Conservation (phyloP, 2,329 filamentous ascomycete genomes). For the Fusarium sp. region DNA sequence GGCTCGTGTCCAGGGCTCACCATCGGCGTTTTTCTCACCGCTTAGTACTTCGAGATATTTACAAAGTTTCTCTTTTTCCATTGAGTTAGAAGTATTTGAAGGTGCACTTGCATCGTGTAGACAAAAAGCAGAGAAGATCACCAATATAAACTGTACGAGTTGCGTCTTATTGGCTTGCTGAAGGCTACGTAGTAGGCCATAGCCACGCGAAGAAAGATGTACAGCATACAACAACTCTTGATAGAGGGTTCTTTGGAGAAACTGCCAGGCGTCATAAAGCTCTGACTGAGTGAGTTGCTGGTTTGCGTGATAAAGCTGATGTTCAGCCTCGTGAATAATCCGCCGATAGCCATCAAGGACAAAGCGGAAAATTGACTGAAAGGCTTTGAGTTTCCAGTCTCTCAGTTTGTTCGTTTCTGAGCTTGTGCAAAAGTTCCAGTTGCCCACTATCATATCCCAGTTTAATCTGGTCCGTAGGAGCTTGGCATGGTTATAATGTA, state of each 20-base stretch:
- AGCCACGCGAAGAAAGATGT: conserved; percentile 15
- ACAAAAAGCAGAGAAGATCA: conserved; percentile 3
- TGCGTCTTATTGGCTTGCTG: conserved; percentile 2
- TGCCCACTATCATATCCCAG: neutral
- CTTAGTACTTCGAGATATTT: conserved; percentile 2
- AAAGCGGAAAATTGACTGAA: conserved; percentile 12
- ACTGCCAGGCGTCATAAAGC: neutral
- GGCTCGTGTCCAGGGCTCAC: conserved; percentile 10
- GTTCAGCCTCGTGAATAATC: conserved; percentile 14
- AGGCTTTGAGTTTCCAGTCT: conserved; percentile 14
- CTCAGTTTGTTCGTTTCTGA: neutral
- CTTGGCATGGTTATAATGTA: conserved; percentile 6
- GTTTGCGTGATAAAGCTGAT: conserved; percentile 4
- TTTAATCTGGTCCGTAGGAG: conserved; percentile 2
- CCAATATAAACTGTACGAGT: conserved; percentile 9
- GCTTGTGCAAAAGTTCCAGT: conserved; percentile 4
- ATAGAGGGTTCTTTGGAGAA: conserved; percentile 4
- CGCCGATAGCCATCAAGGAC: conserved; percentile 17
- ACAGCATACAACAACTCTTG: conserved; percentile 12
- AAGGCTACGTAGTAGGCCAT: conserved; percentile 11
- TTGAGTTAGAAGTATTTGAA: neutral
- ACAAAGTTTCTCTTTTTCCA: conserved; percentile 13
- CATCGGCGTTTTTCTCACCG: neutral
- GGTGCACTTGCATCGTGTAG: conserved; percentile 2
- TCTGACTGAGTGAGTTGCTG: conserved; percentile 2